Percentiles rank a stretch among this genome's conserved stretches.
These are phyloP conservation scores for Camellia granthamiana DNA, from an alignment of 148 eudicot genomes.

Conservation along the genomic window DNA sequence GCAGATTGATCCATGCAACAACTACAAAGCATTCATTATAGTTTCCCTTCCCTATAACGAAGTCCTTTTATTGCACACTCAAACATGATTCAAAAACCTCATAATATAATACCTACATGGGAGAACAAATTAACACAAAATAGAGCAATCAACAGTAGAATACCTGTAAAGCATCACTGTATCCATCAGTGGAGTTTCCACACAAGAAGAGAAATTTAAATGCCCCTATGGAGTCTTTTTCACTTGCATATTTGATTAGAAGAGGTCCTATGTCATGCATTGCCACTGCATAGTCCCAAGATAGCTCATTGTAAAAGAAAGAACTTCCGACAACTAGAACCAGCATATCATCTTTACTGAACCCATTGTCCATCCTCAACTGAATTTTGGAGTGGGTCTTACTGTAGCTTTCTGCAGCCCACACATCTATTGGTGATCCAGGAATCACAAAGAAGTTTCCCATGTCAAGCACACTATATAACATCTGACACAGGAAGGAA, in stretches of 20 bases:
- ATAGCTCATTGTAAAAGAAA: slow-evolving; percentile 73
- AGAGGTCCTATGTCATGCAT: slow-evolving; percentile 82
- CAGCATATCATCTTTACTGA: slow-evolving; percentile 63
- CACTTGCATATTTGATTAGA: slow-evolving; percentile 70
- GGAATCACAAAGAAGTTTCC: slow-evolving; percentile 99
- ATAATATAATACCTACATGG: background rate
- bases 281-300: slow-evolving; percentile 85
- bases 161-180: slow-evolving; percentile 80
- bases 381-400: slow-evolving; percentile 57
- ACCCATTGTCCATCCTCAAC: slow-evolving; percentile 56
- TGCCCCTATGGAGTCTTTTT: slow-evolving; percentile 36
- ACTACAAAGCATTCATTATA: background rate
- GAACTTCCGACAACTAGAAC: slow-evolving; percentile 84
- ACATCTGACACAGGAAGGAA: slow-evolving; percentile 68
- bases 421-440: slow-evolving; percentile 92
- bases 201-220: slow-evolving; percentile 69
- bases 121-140: background rate
- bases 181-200: slow-evolving; percentile 69
- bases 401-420: slow-evolving; percentile 88
- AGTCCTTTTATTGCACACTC: background rate
- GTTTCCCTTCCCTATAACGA: background rate
- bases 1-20: background rate
- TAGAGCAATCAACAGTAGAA: background rate
- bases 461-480: slow-evolving; percentile 86
- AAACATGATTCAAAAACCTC: background rate